Conservation (phyloP, 371 early-diverging fungal genomes). For the Smittium mucronatum region DNA sequence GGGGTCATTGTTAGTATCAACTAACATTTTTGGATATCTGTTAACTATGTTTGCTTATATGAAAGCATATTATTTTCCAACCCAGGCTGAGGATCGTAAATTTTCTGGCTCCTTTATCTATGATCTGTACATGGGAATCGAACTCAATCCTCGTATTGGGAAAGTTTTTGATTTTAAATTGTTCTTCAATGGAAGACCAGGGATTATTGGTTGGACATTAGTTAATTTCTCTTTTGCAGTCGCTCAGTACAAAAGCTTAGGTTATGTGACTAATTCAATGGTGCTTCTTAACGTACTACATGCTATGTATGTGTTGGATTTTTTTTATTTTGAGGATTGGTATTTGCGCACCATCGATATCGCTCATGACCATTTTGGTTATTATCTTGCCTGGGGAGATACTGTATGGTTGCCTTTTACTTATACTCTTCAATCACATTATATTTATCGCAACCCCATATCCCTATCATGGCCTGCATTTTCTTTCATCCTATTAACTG, state of each 20-base stretch:
- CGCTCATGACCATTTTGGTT: conserved; percentile 78
- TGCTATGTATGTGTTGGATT: conserved; percentile 56
- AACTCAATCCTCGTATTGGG: conserved; percentile 68
- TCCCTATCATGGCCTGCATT: conserved; percentile 25
- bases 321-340: conserved; percentile 65
- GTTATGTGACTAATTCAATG: conserved; percentile 65
- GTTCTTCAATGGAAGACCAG: conserved; percentile 81
- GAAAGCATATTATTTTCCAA: conserved; percentile 59
- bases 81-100: conserved; percentile 55
- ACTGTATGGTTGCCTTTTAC: conserved; percentile 82
- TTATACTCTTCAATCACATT: conserved; percentile 81
- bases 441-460: conserved; percentile 44
- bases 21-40: conserved; percentile 63
- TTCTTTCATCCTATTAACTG: conserved; percentile 24
- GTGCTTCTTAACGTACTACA: conserved; percentile 60
- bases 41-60: conserved; percentile 52
- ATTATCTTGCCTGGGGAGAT: conserved; percentile 75
- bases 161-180: conserved; percentile 79
- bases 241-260: conserved; percentile 55
- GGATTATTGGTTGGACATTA: conserved; percentile 63
- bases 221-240: conserved; percentile 55
- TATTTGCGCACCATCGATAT: conserved; percentile 58
- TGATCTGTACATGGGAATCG: conserved; percentile 77
- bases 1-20: conserved; percentile 55
- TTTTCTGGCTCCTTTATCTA: conserved; percentile 71